phyloP scores from a whole-genome alignment of 2,329 filamentous ascomycete genomes.

The Basipetospora chlamydospora region DNA sequence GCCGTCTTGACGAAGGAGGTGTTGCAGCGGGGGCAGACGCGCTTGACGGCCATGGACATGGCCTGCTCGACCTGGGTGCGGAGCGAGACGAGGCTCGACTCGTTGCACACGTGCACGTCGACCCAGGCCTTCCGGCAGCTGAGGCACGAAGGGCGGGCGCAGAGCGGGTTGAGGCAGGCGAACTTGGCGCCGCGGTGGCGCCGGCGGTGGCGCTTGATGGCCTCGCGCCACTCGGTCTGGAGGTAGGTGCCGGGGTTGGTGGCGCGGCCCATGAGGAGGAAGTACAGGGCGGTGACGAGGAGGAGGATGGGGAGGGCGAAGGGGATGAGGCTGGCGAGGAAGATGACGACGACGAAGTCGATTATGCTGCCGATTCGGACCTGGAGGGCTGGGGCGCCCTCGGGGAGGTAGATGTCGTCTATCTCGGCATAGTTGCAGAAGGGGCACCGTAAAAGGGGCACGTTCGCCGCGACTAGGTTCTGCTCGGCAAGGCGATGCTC shows the following conservation, averaged over 20 bases:
- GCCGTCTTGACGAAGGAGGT: slow-evolving; percentile 85
- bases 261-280: slow-evolving; percentile 26
- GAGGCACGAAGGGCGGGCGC: slow-evolving; percentile 60
- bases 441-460: slow-evolving; percentile 71
- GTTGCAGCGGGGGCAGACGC: slow-evolving; percentile 82
- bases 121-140: slow-evolving; percentile 71
- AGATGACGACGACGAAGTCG: slow-evolving; percentile 33
- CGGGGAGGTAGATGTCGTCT: slow-evolving; percentile 57
- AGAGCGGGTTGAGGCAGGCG: slow-evolving; percentile 55
- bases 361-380: slow-evolving; percentile 37
- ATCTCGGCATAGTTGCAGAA: slow-evolving; percentile 88
- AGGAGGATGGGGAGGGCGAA: slow-evolving; percentile 38
- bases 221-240: slow-evolving; percentile 35
- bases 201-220: slow-evolving; percentile 53
- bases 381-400: slow-evolving; percentile 36
- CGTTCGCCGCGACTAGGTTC: slow-evolving; percentile 53
- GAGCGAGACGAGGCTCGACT: slow-evolving; percentile 65
- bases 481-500: slow-evolving; percentile 70
- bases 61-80: slow-evolving; percentile 84
- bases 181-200: slow-evolving; percentile 64
- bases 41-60: slow-evolving; percentile 86
- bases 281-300: slow-evolving; percentile 28
- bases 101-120: slow-evolving; percentile 83
- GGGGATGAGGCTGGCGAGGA: slow-evolving; percentile 39
- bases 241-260: slow-evolving; percentile 26